Evolutionary conservation across 2,329 filamentous ascomycete species (phyloP), one percentile per base, ranked within the genome.

Genomic region (Teratosphaeria pseudoeucalypti): DNA sequence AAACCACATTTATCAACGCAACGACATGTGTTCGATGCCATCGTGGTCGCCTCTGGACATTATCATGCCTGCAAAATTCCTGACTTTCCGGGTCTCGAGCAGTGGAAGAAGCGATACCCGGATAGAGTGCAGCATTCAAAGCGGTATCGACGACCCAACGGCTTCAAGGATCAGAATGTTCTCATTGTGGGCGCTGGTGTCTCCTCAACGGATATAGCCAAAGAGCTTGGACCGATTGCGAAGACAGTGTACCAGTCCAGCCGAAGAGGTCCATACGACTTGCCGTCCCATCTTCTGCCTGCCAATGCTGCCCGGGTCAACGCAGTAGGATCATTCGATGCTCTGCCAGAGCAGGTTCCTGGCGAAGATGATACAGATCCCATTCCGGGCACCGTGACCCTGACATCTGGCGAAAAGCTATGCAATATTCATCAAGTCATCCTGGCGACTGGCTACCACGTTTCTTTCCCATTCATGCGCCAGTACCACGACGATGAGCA

Each of bases 401-500:
- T 89, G 1, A 78, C 76, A 52, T 79, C 83, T 27, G 85, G 84
- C 0, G 65, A 73, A 0, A 72, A 72, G 1, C 66, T 90, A 0
- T 74, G 74, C 23, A 75, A 78, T 10, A 82, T 90, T 39, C 80
- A 90, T 65, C 74, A 76, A 16, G 77, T 90, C 0, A 77, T 90
- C 23, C 68, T 90, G 5, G 84, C 81, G 16, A 90, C 87, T 0
- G 87, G 87, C 0, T 90, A 90, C 66, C 81, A 86, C 65, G 83
- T 84, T 14, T 82, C 83, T 0, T 80, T 86, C 16, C 86, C 87
- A 0, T 90, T 88, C 64, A 74, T 90, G 0, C 69, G 74, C 0
- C 70, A 81, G 10, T 75, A 80, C 19, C 79, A 80, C 71, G 67
- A 76, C 60, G 76, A 82, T 76, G 62, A 72, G 14, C 73, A 72